phyloP scores from a whole-genome alignment of 352 stramenopile genomes.

The Pythium aphanidermatum region DNA sequence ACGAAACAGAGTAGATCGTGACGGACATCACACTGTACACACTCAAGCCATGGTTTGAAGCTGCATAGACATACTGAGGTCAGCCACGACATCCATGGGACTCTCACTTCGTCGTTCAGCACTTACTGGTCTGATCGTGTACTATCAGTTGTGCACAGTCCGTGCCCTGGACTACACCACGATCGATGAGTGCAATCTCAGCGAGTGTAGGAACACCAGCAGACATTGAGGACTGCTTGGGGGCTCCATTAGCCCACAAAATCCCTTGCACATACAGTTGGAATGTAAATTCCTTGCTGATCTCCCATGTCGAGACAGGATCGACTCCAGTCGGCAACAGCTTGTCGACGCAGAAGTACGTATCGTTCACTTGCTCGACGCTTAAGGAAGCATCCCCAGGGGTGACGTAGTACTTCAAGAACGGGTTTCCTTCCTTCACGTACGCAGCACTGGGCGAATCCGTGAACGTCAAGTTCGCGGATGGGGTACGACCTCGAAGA shows the following conservation, averaged over 20 bases:
- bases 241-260: slow-evolving; percentile 26
- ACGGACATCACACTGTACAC: slow-evolving; percentile 87
- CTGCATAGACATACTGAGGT: not conserved
- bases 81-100: not conserved
- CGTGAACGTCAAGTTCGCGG: slow-evolving; percentile 45
- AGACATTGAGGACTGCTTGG: too few relatives aligned
- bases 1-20: slow-evolving; percentile 69
- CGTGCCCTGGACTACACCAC: slow-evolving; percentile 36
- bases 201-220: too few relatives aligned
- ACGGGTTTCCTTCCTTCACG: slow-evolving; percentile 73
- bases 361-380: slow-evolving; percentile 47
- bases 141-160: slow-evolving; percentile 70
- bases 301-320: slow-evolving; percentile 58
- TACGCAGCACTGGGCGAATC: slow-evolving; percentile 36
- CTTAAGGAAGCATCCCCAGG: slow-evolving; percentile 46
- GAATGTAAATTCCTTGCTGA: slow-evolving; percentile 63
- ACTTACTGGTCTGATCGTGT: slow-evolving; percentile 57
- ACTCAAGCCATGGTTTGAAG: slow-evolving; percentile 38
- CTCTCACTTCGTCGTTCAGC: too few relatives aligned
- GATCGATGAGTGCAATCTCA: slow-evolving; percentile 58
- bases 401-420: slow-evolving; percentile 56
- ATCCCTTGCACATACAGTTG: slow-evolving; percentile 64
- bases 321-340: slow-evolving; percentile 54
- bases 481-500: slow-evolving; percentile 37
- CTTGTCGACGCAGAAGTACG: slow-evolving; percentile 71